phyloP scores from a whole-genome alignment of 139 green algal genomes.

The Tetratostichococcus sp. region DNA sequence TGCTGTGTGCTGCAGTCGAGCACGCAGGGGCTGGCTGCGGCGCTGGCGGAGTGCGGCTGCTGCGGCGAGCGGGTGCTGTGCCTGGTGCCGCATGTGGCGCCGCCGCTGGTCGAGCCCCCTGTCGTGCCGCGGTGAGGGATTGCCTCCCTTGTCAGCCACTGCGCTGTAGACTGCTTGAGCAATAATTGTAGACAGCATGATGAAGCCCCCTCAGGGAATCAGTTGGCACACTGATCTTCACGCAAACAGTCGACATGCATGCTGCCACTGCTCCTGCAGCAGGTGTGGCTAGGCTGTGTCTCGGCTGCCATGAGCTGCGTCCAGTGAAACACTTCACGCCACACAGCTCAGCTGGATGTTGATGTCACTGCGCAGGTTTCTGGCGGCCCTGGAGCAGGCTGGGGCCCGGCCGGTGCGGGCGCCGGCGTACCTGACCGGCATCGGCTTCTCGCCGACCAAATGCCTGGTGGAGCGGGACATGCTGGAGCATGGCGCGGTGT shows the following conservation, averaged over 20 bases:
- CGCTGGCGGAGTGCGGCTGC: conserved; percentile 38
- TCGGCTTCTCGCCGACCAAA: conserved; percentile 12
- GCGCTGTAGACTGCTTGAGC: too few species aligned
- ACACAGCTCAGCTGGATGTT: not conserved
- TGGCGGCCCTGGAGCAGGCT: conserved; percentile 39
- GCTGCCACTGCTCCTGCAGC: too few species aligned
- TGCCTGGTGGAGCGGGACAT: conserved; percentile 38
- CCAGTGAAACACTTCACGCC: too few species aligned
- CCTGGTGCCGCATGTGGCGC: conserved; percentile 61
- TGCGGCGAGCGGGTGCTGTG: conserved; percentile 51
- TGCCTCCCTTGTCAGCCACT: too few species aligned
- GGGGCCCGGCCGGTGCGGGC: conserved; percentile 43
- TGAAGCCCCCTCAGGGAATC: too few species aligned
- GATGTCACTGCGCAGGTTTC: conserved; percentile 31
- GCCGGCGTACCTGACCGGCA: conserved; percentile 58
- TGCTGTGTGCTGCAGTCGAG: conserved; percentile 37
- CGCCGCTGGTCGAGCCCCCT: conserved; percentile 56
- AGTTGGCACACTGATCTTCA: too few species aligned
- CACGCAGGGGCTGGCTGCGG: conserved; percentile 61
- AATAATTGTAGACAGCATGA: too few species aligned
- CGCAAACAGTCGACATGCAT: too few species aligned
- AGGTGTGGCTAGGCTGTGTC: too few species aligned
- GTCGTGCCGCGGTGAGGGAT: conserved; percentile 45
- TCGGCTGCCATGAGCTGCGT: too few species aligned
- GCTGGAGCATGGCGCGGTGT: conserved; percentile 44